Evolutionary conservation across 257 asterid genomes (phyloP), one percentile per base, ranked within the genome.

Genomic region (Handroanthus guayacan): DNA sequence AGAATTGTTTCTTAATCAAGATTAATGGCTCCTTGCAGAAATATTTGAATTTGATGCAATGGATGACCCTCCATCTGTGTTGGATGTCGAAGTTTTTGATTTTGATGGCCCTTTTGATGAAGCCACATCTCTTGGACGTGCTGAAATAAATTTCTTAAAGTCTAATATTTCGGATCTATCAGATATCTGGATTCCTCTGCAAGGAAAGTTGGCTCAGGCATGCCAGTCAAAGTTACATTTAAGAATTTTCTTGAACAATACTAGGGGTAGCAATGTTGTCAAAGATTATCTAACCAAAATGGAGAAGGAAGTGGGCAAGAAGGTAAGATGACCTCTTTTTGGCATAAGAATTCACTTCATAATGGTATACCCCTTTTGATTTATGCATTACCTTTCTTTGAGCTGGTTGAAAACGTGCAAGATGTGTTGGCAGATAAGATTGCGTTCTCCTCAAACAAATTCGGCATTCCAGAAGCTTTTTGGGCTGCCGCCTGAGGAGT

Each of bases 301-400:
- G 99, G 98, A 93, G 89, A 93, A 95, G 88, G 99, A 95, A 79
- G 97, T 95, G 54, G 98, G 98, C 55, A 93, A 95, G 85, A 95
- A 95, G 98, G 99, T 95, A 80, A 82, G 62, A 64, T 62, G 9
- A 74, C 67, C 67, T 56, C 9, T 36, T 36, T 70, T 75, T 79
- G 64, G 37, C 79, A 39, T 71, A 58, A 6, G 3, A 18, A 54
- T 47, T 69, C 47, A 47, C 83, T 71, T 75, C 67, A 38, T 41
- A 34, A 3, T 5, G 3, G 62, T 18, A 16, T 58, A 68, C 48
- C 80, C 41, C 20, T 47, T 51, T 76, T 74, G 18, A 63, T 60
- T 58, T 64, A 37, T 48, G 63, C 39, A 36, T 56, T 75, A 72
- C 75, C 64, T 73, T 74, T 38, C 9, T 36, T 25, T 66, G 60